Percentiles rank a stretch among this genome's conserved stretches.
Conservation (phyloP, 2,329 filamentous ascomycete species). For the Penicillium sp. region DNA sequence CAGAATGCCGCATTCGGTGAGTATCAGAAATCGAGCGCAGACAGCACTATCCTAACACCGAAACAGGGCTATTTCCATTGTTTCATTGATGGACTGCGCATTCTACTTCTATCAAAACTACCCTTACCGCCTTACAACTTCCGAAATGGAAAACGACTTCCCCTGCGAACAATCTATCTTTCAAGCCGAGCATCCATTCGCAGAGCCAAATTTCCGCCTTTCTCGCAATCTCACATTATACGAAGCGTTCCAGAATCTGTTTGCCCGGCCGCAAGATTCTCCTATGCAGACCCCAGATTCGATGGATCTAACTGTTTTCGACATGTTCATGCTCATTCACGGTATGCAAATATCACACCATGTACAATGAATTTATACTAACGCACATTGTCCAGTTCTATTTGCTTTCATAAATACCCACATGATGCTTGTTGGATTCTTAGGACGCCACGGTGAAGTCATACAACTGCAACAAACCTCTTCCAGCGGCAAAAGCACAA, state of each 20-base stretch:
- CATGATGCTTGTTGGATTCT: slow-evolving; percentile 37
- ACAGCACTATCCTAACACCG: slow-evolving; percentile 5
- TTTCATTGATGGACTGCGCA: slow-evolving; percentile 46
- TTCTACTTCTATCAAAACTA: slow-evolving; percentile 49
- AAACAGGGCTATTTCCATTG: slow-evolving; percentile 39
- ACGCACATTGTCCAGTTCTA: slow-evolving; percentile 28
- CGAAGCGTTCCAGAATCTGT: slow-evolving; percentile 42
- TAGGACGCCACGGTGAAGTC: slow-evolving; percentile 17
- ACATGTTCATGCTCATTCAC: slow-evolving; percentile 47
- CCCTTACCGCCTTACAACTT: slow-evolving; percentile 41
- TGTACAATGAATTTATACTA: background rate
- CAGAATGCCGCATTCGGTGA: slow-evolving; percentile 46
- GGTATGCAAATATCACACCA: slow-evolving; percentile 23
- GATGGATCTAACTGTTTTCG: slow-evolving; percentile 34
- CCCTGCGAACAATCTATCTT: slow-evolving; percentile 44
- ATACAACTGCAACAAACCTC: slow-evolving; percentile 7
- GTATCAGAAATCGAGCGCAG: background rate
- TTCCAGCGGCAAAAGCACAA: slow-evolving; percentile 6
- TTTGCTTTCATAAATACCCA: slow-evolving; percentile 44
- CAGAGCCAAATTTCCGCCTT: slow-evolving; percentile 40
- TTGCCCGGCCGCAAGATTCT: slow-evolving; percentile 28
- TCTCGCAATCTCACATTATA: slow-evolving; percentile 37
- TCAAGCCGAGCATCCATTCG: slow-evolving; percentile 43
- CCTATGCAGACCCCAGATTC: slow-evolving; percentile 3
- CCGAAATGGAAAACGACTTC: slow-evolving; percentile 46